phyloP scores from a whole-genome alignment of 306 rosid genomes.

The Urtica urens region DNA sequence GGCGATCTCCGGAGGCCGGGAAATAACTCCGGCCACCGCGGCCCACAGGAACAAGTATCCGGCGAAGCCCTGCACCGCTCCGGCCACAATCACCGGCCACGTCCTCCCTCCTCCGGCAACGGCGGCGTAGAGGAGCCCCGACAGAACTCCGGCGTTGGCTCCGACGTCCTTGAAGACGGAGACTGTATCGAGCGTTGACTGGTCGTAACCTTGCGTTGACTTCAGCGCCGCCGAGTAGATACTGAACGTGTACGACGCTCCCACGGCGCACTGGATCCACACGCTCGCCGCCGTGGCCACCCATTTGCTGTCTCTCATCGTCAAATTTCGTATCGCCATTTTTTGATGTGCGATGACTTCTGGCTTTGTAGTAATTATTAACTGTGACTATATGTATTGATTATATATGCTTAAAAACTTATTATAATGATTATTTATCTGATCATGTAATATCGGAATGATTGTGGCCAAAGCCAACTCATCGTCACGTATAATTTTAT shows the following conservation, averaged over 20 bases:
- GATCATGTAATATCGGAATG: too few relatives aligned
- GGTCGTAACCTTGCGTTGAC: slow-evolving; percentile 60
- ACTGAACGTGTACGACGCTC: slow-evolving; percentile 79
- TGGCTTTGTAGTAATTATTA: background rate
- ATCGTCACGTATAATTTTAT: too few relatives aligned
- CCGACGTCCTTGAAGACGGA: slow-evolving; percentile 95
- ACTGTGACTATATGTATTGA: too few relatives aligned
- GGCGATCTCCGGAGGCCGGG: slow-evolving; percentile 45
- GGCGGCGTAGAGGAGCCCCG: slow-evolving; percentile 74
- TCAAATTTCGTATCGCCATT: background rate
- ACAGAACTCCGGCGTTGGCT: slow-evolving; percentile 62
- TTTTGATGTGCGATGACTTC: background rate
- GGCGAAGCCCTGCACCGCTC: slow-evolving; percentile 44
- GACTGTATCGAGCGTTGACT: slow-evolving; percentile 82
- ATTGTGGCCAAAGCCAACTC: too few relatives aligned
- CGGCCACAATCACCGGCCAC: slow-evolving; percentile 51
- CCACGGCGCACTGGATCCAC: slow-evolving; percentile 79
- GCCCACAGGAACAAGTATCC: slow-evolving; percentile 76
- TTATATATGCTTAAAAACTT: too few relatives aligned
- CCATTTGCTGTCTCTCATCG: slow-evolving; percentile 35
- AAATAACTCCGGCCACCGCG: slow-evolving; percentile 46
- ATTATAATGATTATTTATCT: too few relatives aligned
- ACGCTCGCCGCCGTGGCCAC: slow-evolving; percentile 45
- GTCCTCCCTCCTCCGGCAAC: slow-evolving; percentile 54
- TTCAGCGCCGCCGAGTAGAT: slow-evolving; percentile 69